phyloP scores from a whole-genome alignment of 2,329 filamentous ascomycete species.

The Clonostachys rosea region DNA sequence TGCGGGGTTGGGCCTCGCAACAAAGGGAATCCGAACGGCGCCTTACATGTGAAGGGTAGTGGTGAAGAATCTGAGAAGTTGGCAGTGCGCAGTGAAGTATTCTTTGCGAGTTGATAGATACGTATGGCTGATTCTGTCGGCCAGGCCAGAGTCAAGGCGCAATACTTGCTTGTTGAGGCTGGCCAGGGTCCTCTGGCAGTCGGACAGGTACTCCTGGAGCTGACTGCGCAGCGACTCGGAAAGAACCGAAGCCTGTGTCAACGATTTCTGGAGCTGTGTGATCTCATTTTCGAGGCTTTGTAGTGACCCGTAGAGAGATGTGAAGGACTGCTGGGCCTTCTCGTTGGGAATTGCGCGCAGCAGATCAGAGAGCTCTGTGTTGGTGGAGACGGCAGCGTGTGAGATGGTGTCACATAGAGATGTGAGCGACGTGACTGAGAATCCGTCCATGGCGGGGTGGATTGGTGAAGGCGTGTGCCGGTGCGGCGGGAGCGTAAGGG shows the following conservation, averaged over 20 bases:
- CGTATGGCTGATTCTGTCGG: constrained; percentile 12
- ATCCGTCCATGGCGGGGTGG: constrained; percentile 19
- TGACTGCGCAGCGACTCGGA: constrained; percentile 19
- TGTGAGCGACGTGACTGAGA: constrained; percentile 24
- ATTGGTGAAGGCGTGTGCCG: no score
- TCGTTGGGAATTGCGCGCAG: constrained; percentile 7
- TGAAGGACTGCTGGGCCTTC: constrained; percentile 9
- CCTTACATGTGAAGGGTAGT: constrained; percentile 15
- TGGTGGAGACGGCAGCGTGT: constrained; percentile 17
- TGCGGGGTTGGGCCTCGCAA: constrained; percentile 5
- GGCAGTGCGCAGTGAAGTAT: constrained; percentile 13
- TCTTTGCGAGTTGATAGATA: constrained; percentile 16
- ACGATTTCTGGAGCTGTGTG: constrained; percentile 14
- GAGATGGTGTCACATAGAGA: constrained; percentile 20
- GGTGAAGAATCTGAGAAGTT: constrained; percentile 14
- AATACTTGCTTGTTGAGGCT: constrained; percentile 25
- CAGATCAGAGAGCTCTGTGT: constrained; percentile 20
- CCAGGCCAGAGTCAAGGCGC: constrained; percentile 17
- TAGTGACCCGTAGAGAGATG: constrained; percentile 13
- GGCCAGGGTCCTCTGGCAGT: constrained; percentile 19
- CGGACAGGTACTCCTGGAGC: constrained; percentile 15
- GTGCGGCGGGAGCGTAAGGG: no score
- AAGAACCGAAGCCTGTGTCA: constrained; percentile 14
- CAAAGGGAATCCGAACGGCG: constrained; percentile 14
- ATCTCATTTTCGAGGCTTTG: constrained; percentile 15